Base-by-base conservation (phyloP, 306 rosid species). In the Purshia tridentata region DNA sequence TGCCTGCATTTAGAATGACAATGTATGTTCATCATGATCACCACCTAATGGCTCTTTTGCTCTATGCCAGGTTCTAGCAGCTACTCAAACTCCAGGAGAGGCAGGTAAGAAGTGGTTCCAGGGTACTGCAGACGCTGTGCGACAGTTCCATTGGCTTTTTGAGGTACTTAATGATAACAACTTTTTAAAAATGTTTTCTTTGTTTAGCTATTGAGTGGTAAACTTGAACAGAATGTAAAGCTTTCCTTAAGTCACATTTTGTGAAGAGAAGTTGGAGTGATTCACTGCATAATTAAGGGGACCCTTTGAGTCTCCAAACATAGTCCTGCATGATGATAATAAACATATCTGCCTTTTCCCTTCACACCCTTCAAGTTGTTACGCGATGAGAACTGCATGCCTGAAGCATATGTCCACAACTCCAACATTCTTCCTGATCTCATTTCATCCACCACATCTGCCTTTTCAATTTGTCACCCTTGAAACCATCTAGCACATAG, bases 121-220 rank as follows among this genome's bases (percentile, higher is more conserved):
- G 78, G 98, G 97, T 63, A 91, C 97, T 46, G 98, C 98, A 69
- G 98, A 93, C 74, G 98, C 98, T n/a, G 97, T 91, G 59, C 54
- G 98, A n/a, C 98, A 93, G 78, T 93, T 93, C 85, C 97, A 93
- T 78, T 93, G 98, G 97, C 97, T 91, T 74, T 93, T 93, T 77
- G 98, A 93, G 98, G 98, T 91, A 79, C 67, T 49, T 22, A 55
- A 42, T n/a, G 59, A 54, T 14, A 6, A 14, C 45, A 46, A 1
- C 13, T 20, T 15, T 41, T 13, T 11, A 45, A n/a, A n/a, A 45
- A 15, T 15, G 45, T 56, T 5, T 9, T 58, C 19, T 23, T 59
- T 59, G 65, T 59, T 59, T 59, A 19, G 65, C 44, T 42, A n/a
- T 42, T 19, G 19, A 65, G 70, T 67, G 4, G 61, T 70, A 39